Evolutionary conservation across 2,329 filamentous ascomycete genomes (phyloP), one percentile per base, ranked within the genome.

Genomic region (Fusarium scirpi): DNA sequence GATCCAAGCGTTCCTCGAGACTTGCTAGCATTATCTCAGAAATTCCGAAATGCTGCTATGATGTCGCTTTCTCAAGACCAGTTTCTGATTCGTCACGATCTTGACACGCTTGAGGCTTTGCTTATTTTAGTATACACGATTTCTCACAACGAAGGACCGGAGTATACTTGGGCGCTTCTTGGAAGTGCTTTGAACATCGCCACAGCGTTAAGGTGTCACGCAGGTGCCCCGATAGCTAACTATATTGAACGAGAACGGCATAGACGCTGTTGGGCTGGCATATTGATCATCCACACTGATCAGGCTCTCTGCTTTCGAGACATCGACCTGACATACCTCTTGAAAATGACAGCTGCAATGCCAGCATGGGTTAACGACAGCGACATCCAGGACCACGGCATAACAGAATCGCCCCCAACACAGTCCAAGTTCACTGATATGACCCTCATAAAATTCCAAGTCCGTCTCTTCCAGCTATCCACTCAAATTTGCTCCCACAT

Each of bases 301-400:
- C 62, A 65, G 1, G 45, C 62, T 0, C 62, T 65, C 1, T 65
- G 62, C 16, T 65, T 65, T 8, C 41, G 62, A 1, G 62, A 65
- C 0, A 65, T 65, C 16, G 62, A 65, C 9, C n/a, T 65, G 10
- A 65, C 62, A 0, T 65, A 65, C 10, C 11, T 65, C 3, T 6
- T 65, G 8, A 65, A 65, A 3, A 65, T 65, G 62, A 65, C 63
- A 6, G 60, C 60, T 0, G 48, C 27, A 5, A 65, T 65, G 60
- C 62, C 62, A 0, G 60, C 62, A 0, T 65, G 62, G 62, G 62
- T 65, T 0, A 65, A 65, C 7, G 62, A 65, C 1, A 41, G 13
- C 12, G 62, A 65, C 5, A 65, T 65, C 0, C 40, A 51, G 0
- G n/a, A 51, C 6, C 11, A 65, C 3, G 38, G 62, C 2, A 59